phyloP scores from a whole-genome alignment of 257 asterid genomes.

The Phtheirospermum japonicum region DNA sequence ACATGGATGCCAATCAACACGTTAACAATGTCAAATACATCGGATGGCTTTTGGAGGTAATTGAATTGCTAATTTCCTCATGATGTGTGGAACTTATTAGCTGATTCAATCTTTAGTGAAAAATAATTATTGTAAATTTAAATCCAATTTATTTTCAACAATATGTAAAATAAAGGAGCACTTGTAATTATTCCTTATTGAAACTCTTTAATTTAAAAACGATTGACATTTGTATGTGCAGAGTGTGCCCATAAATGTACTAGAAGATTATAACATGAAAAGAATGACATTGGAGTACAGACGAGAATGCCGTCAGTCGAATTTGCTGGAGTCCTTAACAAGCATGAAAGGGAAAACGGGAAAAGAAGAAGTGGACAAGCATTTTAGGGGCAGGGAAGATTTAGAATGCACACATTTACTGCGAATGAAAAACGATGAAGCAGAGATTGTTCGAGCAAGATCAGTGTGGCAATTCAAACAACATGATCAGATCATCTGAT shows the following conservation, averaged over 20 bases:
- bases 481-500: background rate
- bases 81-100: no score
- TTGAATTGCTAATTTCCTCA: background rate
- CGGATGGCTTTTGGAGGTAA: constrained; percentile 93
- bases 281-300: constrained; percentile 70
- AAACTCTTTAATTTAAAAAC: background rate
- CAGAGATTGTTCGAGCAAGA: constrained; percentile 81
- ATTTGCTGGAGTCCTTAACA: constrained; percentile 69
- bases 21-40: constrained; percentile 88
- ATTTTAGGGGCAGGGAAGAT: constrained; percentile 11
- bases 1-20: constrained; percentile 90
- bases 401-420: constrained; percentile 71
- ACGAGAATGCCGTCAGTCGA: constrained; percentile 64
- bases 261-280: constrained; percentile 55
- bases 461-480: constrained; percentile 58
- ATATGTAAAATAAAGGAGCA: no score
- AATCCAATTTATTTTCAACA: no score
- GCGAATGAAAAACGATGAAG: constrained; percentile 71
- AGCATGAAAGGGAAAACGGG: constrained; percentile 32
- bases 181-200: no score
- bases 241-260: constrained; percentile 68
- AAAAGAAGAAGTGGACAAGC: no score
- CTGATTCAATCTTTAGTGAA: no score
- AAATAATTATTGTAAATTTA: no score
- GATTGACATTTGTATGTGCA: constrained; percentile 27